A percentile compares a stretch with the other conserved stretches of the same genome.
Evolutionary conservation across 2,329 filamentous ascomycete species (phyloP).

Genomic region (Colletotrichum tabaci): DNA sequence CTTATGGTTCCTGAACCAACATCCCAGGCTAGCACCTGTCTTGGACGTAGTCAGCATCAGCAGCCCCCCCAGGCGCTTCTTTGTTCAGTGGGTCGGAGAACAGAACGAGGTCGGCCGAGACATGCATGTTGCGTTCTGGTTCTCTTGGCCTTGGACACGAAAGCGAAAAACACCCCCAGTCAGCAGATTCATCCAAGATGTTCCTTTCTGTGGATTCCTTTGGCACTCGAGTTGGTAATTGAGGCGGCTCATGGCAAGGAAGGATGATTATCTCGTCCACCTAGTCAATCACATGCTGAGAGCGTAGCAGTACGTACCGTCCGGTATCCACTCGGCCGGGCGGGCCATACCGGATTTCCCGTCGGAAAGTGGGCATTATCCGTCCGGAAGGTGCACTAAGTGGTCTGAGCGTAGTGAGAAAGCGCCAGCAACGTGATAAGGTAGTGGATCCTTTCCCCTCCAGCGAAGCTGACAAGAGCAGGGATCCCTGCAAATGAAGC

Average conservation of each 20-base stretch:
- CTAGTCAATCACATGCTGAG: neutral
- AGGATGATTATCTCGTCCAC: neutral
- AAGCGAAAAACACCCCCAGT: neutral
- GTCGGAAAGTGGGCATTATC: slow-evolving; percentile 21
- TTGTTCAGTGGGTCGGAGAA: neutral
- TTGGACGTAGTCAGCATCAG: slow-evolving; percentile 17
- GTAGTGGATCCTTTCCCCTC: neutral
- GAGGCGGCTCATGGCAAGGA: neutral
- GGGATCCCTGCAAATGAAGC: neutral
- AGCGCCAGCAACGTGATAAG: slow-evolving; percentile 24
- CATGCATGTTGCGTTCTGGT: neutral
- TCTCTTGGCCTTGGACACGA: too few species aligned
- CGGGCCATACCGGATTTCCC: slow-evolving; percentile 3
- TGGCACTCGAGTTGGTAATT: too few species aligned
- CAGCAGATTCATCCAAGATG: too few species aligned
- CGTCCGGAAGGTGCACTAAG: neutral
- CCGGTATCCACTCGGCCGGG: neutral
- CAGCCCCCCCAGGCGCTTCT: slow-evolving; percentile 12
- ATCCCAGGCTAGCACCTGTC: neutral
- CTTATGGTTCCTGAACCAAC: slow-evolving; percentile 5
- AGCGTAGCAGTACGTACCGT: neutral
- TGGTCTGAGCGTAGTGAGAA: neutral
- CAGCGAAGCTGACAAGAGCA: slow-evolving; percentile 4
- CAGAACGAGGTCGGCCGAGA: slow-evolving; percentile 23
- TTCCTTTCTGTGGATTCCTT: too few species aligned